Evolutionary conservation across 495 filamentous ascomycete species (phyloP), one percentile per base, ranked within the genome.

Genomic region (Aspergillus sparsus): DNA sequence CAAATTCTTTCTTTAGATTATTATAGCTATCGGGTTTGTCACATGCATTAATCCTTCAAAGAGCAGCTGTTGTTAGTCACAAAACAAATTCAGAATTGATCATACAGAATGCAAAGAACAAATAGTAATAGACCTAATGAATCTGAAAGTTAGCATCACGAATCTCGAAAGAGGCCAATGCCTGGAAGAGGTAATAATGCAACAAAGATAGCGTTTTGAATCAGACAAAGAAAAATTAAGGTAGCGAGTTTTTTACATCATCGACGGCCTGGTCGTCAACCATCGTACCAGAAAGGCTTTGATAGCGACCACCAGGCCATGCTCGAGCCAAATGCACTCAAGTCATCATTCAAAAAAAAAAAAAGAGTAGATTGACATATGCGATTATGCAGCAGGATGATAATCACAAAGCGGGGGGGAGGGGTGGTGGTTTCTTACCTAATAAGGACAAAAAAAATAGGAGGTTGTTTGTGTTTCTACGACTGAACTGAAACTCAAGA

Each of bases 321-420:
- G 82, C 92, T 97, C 92, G 90, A 97, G 92, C 92, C 92, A 97
- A 97, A 97, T 97, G 92, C 92, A 90, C 92, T 97, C 92, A 91
- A 90, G 91, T 97, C 92, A 97, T 96, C 92, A 93, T 92, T 70
- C 66, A 68, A 78, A 67, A 64, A 63, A 21, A 10, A 59, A 44
- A 49, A 51, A 50, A 55, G n/a, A n/a, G n/a, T 27, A 27, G 21
- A 27, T 27, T 27, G 21, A 27, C 21, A 27, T 27, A 27, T 27
- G 21, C 21, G 21, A 27, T 27, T 27, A 27, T 27, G 21, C 21
- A 27, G 21, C 21, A 27, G 3, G 21, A 27, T 1, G 21, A 27
- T 27, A 64, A 66, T 35, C 46, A 55, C 49, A 56, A 54, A 63
- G 47, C 66, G 33, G 58, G 53, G 53, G 41, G 51, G 51, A 63